A percentile compares a stretch with the other conserved stretches of the same genome.
These are phyloP conservation scores for Cantharellus anzutake DNA, from an alignment of 768 basidiomycete genomes.

Conservation along the genomic window DNA sequence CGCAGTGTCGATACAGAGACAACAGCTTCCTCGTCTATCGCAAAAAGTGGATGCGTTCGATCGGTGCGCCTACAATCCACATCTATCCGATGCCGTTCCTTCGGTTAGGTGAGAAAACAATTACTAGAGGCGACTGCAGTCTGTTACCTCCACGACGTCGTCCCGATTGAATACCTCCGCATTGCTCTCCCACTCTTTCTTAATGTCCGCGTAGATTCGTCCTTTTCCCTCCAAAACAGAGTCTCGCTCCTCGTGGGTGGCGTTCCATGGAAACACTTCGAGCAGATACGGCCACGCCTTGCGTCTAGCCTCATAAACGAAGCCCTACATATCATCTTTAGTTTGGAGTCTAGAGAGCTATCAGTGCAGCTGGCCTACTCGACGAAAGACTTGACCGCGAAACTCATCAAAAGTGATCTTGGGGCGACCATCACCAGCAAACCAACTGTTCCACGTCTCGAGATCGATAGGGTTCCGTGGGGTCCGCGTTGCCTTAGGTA, in stretches of 20 bases:
- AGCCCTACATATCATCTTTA: conserved; percentile 21
- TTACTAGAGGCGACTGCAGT: conserved; percentile 9
- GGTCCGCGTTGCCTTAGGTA: conserved; percentile 66
- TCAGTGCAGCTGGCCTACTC: conserved; percentile 16
- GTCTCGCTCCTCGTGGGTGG: conserved; percentile 39
- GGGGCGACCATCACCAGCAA: conserved; percentile 48
- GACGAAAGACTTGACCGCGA: conserved; percentile 55
- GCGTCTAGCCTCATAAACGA: conserved; percentile 40
- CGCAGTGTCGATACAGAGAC: neutral
- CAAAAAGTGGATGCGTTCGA: conserved; percentile 79
- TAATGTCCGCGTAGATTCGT: conserved; percentile 51
- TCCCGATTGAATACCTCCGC: conserved; percentile 64
- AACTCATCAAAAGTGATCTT: conserved; percentile 48
- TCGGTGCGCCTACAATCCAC: conserved; percentile 97
- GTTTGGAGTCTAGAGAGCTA: too few relatives aligned
- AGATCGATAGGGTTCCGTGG: conserved; percentile 61
- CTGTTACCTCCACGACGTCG: conserved; percentile 60
- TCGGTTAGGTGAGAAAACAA: neutral
- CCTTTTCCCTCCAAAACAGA: conserved; percentile 42
- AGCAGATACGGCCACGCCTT: conserved; percentile 84
- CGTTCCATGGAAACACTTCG: conserved; percentile 68
- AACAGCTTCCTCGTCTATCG: conserved; percentile 16
- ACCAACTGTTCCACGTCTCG: conserved; percentile 60
- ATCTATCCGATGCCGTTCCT: conserved; percentile 86
- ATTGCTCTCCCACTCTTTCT: conserved; percentile 66